Percentiles rank a stretch among this genome's conserved stretches.
These are phyloP conservation scores for Phaeoacremonium minimum DNA, from an alignment of 2,329 filamentous ascomycete genomes.

Conservation along the genomic window DNA sequence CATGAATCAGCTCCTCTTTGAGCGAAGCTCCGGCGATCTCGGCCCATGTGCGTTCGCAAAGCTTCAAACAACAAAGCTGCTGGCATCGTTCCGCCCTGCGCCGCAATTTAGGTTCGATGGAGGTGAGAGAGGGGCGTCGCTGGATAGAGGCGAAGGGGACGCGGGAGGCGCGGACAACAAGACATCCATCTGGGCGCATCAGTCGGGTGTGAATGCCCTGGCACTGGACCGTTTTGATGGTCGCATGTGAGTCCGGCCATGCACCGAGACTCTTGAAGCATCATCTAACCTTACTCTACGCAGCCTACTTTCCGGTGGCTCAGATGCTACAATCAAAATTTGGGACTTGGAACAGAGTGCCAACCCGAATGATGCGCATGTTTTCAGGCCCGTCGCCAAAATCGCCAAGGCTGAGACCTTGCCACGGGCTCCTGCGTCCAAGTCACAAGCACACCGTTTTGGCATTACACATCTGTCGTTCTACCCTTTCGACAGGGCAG, in stretches of 20 bases:
- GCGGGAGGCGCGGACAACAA: conserved; percentile 19
- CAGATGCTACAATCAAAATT: conserved; percentile 77
- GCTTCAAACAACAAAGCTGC: conserved; percentile 59
- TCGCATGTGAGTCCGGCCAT: conserved; percentile 49
- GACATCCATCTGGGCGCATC: conserved; percentile 59
- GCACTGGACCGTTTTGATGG: conserved; percentile 81
- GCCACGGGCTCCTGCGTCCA: conserved; percentile 13
- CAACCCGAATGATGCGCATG: conserved; percentile 38
- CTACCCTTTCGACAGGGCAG: conserved; percentile 72
- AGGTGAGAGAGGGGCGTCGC: conserved; percentile 33
- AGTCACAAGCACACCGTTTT: conserved; percentile 49
- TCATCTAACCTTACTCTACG: conserved; percentile 10
- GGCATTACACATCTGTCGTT: conserved; percentile 74
- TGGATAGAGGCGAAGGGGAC: conserved; percentile 17
- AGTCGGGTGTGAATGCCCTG: conserved; percentile 73
- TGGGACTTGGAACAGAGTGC: conserved; percentile 74
- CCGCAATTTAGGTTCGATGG: conserved; percentile 69
- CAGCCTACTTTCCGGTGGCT: conserved; percentile 78
- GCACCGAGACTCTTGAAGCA: background rate
- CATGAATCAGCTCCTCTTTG: conserved; percentile 74
- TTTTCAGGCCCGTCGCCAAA: conserved; percentile 49
- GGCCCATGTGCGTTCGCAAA: conserved; percentile 60
- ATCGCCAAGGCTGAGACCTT: conserved; percentile 36
- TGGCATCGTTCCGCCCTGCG: conserved; percentile 65
- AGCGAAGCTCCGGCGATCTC: conserved; percentile 69